Base-by-base conservation (phyloP, 371 early-diverging fungal genomes). In the Haplosporangium sp. region DNA sequence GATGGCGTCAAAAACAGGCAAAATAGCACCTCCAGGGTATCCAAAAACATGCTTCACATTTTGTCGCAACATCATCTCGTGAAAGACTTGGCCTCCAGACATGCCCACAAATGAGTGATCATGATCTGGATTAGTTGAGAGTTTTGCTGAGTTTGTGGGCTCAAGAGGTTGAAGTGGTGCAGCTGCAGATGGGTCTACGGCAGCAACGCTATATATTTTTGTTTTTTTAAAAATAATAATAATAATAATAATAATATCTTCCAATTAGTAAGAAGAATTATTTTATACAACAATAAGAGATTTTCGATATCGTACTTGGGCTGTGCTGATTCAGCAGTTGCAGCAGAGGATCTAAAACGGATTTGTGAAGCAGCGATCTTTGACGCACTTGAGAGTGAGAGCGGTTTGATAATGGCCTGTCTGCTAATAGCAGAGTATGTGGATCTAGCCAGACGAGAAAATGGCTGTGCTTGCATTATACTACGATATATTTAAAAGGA, bases 31-130 rank as follows among this genome's bases (percentile, higher is more conserved):
- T 67, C 98, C 99, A 53, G 97, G 97, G 78, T 98, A 98, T 13
- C 99, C 99, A 88, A 98, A 98, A 58, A 97, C 89, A 71, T 94
- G 93, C 83, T 96, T 92, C 35, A 98, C 98, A 61, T 88, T 87
- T 69, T 97, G 96, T 61, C 95, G 88, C 62, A 96, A 87, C 96
- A 98, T 96, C 97, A 97, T 96, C 76, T 97, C 96, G 85, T 98
- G 98, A 81, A 98, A 97, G 77, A 98, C 97, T 84, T 97, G 92
- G 52, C 98, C 98, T 73, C 98, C 98, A n/a, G 96, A 94, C 92
- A 94, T 93, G 50, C 98, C 98, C 9, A 97, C 94, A 77, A 94
- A 94, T 1, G 92, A 91, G 77, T 90, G 89, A 71, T 93, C 92
- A 84, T 90, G 85, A 39, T 64, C 85, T 75, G 59, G 72, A 52